Evolutionary conservation across 2,329 filamentous ascomycete species (phyloP).

Genomic region (Penicillium sp.): DNA sequence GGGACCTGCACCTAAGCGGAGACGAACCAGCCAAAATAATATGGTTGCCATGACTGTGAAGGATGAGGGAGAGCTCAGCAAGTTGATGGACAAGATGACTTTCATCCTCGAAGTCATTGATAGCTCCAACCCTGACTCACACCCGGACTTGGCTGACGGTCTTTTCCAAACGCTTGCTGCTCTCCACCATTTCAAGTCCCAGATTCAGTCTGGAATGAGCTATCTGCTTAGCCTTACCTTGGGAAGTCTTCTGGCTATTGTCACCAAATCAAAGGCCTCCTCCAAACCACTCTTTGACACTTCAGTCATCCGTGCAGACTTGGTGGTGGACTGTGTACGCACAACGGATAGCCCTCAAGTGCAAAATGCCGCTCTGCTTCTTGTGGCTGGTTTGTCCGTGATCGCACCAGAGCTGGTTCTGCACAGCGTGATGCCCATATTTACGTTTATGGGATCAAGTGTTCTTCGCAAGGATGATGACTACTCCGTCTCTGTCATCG

Average conservation of each 20-base stretch:
- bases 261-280: constrained; percentile 69
- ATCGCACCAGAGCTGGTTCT: constrained; percentile 89
- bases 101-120: constrained; percentile 89
- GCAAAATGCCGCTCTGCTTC: constrained; percentile 84
- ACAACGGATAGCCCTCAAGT: constrained; percentile 90
- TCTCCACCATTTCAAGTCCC: constrained; percentile 79
- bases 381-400: constrained; percentile 84
- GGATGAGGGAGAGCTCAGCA: constrained; percentile 67
- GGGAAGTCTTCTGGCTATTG: constrained; percentile 79
- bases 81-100: constrained; percentile 75
- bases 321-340: constrained; percentile 92
- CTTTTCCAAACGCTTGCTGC: constrained; percentile 87
- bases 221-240: constrained; percentile 88
- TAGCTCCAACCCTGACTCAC: constrained; percentile 72
- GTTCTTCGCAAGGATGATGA: constrained; percentile 92
- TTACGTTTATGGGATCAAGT: constrained; percentile 95
- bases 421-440: constrained; percentile 98
- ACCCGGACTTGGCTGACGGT: constrained; percentile 74
- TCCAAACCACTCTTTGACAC: constrained; percentile 66
- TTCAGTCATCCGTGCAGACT: constrained; percentile 80
- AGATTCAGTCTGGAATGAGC: constrained; percentile 82
- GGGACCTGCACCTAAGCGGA: constrained; percentile 75
- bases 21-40: constrained; percentile 76
- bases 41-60: constrained; percentile 65
- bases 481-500: constrained; percentile 94